Base-by-base conservation (phyloP, 225 moss, liverwort and hornwort genomes). In the Pseudoscleropodium purum region DNA sequence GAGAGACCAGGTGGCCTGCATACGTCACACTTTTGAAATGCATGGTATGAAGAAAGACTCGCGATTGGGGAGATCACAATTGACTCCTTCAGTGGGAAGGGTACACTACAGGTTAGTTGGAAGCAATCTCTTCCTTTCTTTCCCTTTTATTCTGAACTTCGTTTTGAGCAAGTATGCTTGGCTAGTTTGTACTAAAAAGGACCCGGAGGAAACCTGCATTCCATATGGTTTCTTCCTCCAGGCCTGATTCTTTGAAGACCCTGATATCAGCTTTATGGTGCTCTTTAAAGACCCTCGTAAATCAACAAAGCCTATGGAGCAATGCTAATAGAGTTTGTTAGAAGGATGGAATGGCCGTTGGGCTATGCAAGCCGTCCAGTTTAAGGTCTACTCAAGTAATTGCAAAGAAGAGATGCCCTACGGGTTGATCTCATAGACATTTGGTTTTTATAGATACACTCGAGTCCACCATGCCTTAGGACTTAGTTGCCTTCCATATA, bases 1-100 rank as follows among this genome's bases (percentile, higher is more conserved):
- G 96, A 95, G 89, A 96, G 94, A 79, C 94, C 94, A 91, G 93
- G 89, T 89, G 69, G 82, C 51, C 54, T 98, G 94, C 96, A 4
- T 91, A 94, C 66, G 93, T 97, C 57, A 95, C 94, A 21, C 89
- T 97, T 86, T 92, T 95, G 43, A 93, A 97, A 95, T 95, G 96
- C 96, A 45, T 96, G 95, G 95, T 95, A 95, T 87, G 97, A 95
- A 34, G 93, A 92, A 68, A 93, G 93, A 89, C 87, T 97, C 65
- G 96, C 94, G 69, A 92, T 86, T 90, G 95, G 95, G 56, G 97
- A 97, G 82, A 90, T 96, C 62, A 91, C 72, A 57, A 94, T 92
- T 85, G 90, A 93, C 63, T 94, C 85, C 57, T 93, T 97, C 51
- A 94, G 84, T 67, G 93, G 95, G 37, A 97, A 96, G 94, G 94